Evolutionary conservation across 768 basidiomycete species (phyloP).

Genomic region (Trametes coccinea): DNA sequence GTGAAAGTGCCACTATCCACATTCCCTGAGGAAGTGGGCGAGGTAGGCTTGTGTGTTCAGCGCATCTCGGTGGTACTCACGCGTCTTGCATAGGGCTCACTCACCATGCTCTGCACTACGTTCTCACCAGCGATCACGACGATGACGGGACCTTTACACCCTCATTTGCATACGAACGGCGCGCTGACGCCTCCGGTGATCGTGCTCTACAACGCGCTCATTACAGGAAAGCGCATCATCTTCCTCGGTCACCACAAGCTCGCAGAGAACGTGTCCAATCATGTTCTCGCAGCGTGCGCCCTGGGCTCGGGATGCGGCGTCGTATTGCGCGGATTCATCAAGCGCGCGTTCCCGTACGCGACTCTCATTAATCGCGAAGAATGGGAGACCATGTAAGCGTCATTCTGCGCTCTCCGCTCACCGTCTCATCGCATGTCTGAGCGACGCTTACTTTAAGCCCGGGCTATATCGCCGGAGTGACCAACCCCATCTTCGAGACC

Average conservation of each 20-base stretch:
- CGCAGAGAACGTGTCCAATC: constrained; percentile 86
- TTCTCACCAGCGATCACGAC: constrained; percentile 64
- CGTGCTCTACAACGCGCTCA: constrained; percentile 91
- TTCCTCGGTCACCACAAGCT: constrained; percentile 90
- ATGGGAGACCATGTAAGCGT: constrained; percentile 81
- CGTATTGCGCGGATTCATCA: constrained; percentile 81
- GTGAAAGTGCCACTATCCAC: constrained; percentile 89
- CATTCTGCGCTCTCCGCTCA: neutral
- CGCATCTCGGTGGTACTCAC: no score
- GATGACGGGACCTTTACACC: constrained; percentile 76
- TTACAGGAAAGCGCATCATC: constrained; percentile 95
- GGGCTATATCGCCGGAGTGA: constrained; percentile 95
- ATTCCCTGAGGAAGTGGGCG: constrained; percentile 95
- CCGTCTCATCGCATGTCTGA: neutral
- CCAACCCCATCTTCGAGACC: constrained; percentile 94
- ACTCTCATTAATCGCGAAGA: constrained; percentile 87
- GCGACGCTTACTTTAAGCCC: constrained; percentile 47
- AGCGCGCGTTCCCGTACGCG: constrained; percentile 93
- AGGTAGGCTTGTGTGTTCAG: constrained; percentile 52
- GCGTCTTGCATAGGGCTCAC: constrained; percentile 62
- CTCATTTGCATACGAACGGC: constrained; percentile 93
- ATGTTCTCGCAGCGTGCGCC: constrained; percentile 93
- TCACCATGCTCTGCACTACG: constrained; percentile 86
- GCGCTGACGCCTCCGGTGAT: constrained; percentile 91
- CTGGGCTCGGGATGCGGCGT: constrained; percentile 89